A percentile compares a stretch with the other conserved stretches of the same genome.
Evolutionary conservation across 805 yeast genomes (phyloP).

Genomic region (Sungouiozyma ichnusensis): DNA sequence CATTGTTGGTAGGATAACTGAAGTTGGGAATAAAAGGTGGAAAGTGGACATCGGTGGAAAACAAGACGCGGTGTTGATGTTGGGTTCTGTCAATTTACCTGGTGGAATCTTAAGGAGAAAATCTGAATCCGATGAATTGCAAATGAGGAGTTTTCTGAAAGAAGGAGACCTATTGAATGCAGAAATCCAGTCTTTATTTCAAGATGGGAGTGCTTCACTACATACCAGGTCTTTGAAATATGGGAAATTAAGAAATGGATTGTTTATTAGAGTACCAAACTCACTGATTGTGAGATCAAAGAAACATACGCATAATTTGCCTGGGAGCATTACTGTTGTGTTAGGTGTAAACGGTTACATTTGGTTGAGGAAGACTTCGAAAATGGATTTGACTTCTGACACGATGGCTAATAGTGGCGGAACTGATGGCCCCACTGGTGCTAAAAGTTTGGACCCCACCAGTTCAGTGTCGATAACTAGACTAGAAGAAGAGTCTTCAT

Average conservation of each 20-base stretch:
- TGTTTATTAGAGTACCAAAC: constrained; percentile 70
- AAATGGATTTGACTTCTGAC: constrained; percentile 24
- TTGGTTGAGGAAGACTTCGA: constrained; percentile 72
- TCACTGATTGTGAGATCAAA: constrained; percentile 76
- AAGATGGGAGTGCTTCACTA: constrained; percentile 84
- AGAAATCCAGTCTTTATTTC: constrained; percentile 83
- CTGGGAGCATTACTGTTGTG: constrained; percentile 86
- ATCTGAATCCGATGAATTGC: constrained; percentile 89
- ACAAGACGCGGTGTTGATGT: constrained; percentile 82
- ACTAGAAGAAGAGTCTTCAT: constrained; percentile 82
- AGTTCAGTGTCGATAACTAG: constrained; percentile 64
- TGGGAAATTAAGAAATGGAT: constrained; percentile 90
- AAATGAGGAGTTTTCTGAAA: constrained; percentile 86
- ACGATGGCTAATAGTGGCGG: constrained; percentile 12
- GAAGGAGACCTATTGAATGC: constrained; percentile 95
- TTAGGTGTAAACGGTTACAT: constrained; percentile 92
- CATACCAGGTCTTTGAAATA: constrained; percentile 94
- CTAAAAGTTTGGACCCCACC: constrained; percentile 15
- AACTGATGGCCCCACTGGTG: constrained; percentile 29
- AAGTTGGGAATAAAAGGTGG: constrained; percentile 92
- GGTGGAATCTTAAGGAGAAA: constrained; percentile 94
- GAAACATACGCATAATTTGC: constrained; percentile 78
- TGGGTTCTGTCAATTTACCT: constrained; percentile 93
- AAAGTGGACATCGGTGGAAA: constrained; percentile 93
- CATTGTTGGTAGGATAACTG: constrained; percentile 84